A percentile compares a stretch with the other conserved stretches of the same genome.
phyloP scores from a whole-genome alignment of 2,329 filamentous ascomycete genomes.

The Pyricularia grisea region DNA sequence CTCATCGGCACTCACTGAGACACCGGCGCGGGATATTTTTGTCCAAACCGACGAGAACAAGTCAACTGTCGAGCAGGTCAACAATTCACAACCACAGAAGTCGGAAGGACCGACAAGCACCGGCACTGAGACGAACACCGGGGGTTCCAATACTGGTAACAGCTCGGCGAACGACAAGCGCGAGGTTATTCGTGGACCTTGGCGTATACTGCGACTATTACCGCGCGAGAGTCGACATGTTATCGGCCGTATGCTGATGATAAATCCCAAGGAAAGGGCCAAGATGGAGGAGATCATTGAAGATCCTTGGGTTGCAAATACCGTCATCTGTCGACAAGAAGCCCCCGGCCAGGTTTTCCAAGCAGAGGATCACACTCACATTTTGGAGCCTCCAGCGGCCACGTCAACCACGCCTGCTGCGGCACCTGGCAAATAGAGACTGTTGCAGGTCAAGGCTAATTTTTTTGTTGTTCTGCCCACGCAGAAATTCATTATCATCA shows the following conservation, averaged over 20 bases:
- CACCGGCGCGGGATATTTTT: slow-evolving; percentile 13
- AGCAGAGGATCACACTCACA: slow-evolving; percentile 72
- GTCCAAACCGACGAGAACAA: slow-evolving; percentile 7
- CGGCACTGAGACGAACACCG: background rate
- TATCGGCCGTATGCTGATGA: slow-evolving; percentile 83
- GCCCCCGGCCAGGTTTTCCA: slow-evolving; percentile 59
- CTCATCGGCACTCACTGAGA: slow-evolving; percentile 3
- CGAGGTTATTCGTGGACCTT: slow-evolving; percentile 84
- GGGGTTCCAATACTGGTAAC: slow-evolving; percentile 1
- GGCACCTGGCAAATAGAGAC: slow-evolving; percentile 13
- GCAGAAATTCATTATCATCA: slow-evolving; percentile 9
- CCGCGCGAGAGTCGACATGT: slow-evolving; percentile 86
- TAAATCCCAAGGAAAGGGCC: slow-evolving; percentile 75
- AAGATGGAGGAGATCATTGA: slow-evolving; percentile 77
- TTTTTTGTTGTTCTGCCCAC: background rate
- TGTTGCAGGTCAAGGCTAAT: background rate
- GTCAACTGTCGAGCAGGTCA: slow-evolving; percentile 7
- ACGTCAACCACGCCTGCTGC: slow-evolving; percentile 17
- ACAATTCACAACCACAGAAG: slow-evolving; percentile 9
- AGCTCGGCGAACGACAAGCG: slow-evolving; percentile 40
- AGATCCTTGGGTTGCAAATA: slow-evolving; percentile 84
- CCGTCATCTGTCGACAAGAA: slow-evolving; percentile 73
- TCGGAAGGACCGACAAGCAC: background rate
- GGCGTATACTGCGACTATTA: slow-evolving; percentile 77
- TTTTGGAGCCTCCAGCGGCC: slow-evolving; percentile 61